A percentile compares a stretch with the other conserved stretches of the same genome.
Evolutionary conservation across 2,329 filamentous ascomycete species (phyloP).

Genomic region (Microcyclosporella mali): DNA sequence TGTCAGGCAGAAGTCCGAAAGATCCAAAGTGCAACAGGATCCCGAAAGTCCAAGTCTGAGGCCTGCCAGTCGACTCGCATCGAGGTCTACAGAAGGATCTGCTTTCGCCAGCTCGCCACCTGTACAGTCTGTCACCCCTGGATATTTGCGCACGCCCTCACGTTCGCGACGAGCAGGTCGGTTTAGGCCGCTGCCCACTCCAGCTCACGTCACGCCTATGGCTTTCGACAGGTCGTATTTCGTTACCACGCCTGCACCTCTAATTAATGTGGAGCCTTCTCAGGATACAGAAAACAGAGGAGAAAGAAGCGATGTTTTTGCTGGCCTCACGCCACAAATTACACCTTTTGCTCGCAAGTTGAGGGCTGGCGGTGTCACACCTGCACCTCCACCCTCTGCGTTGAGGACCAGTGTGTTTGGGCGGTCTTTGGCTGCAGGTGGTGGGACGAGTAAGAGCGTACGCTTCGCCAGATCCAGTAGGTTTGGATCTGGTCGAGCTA

Average conservation of each 20-base stretch:
- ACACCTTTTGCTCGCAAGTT: conserved; percentile 36
- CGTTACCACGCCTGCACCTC: conserved; percentile 25
- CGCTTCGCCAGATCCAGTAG: conserved; percentile 20
- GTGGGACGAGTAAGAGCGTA: conserved; percentile 22
- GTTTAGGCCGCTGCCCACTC: conserved; percentile 28
- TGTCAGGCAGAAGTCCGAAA: conserved; percentile 20
- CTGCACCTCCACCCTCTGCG: conserved; percentile 16
- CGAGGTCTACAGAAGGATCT: conserved; percentile 18
- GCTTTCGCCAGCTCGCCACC: conserved; percentile 16
- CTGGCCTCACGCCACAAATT: conserved; percentile 30
- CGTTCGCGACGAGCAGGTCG: conserved; percentile 20
- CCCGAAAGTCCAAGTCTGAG: conserved; percentile 28
- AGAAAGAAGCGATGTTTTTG: conserved; percentile 12
- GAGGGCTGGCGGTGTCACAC: conserved; percentile 27
- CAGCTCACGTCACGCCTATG: conserved; percentile 27
- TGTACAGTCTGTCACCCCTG: conserved; percentile 20
- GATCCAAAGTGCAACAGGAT: conserved; percentile 14
- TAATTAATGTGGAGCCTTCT: conserved; percentile 5
- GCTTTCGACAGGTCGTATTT: conserved; percentile 24
- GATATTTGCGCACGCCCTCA: conserved; percentile 44
- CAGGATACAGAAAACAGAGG: conserved; percentile 4
- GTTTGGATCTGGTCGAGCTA: conserved; percentile 11
- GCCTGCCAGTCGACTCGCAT: conserved; percentile 25
- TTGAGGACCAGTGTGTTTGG: conserved; percentile 18
- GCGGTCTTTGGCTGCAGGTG: conserved; percentile 9